Percentiles rank a stretch among this genome's conserved stretches.
Evolutionary conservation across 2,329 filamentous ascomycete species (phyloP).

Genomic region (Pezicula neosporulosa): DNA sequence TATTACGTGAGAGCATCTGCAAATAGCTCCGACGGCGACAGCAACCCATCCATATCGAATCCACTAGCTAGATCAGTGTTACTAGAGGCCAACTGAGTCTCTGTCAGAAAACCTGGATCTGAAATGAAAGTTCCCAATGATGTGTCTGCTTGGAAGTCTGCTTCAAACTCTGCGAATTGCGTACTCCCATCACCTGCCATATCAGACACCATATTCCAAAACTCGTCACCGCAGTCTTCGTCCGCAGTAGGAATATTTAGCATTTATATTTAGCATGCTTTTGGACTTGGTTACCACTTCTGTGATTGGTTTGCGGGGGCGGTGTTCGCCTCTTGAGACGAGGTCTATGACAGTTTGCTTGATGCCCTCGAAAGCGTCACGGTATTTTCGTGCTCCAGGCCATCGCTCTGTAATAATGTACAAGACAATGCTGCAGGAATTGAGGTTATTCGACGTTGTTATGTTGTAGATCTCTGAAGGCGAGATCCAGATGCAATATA

Average conservation of each 20-base stretch:
- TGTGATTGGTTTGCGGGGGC: background rate
- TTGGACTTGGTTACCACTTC: background rate
- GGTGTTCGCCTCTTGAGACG: background rate
- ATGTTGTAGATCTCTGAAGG: slow-evolving; percentile 1
- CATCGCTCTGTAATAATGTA: slow-evolving; percentile 3
- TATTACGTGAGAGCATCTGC: slow-evolving; percentile 35
- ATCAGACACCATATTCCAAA: background rate
- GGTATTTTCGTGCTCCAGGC: slow-evolving; percentile 2
- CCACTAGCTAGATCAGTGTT: background rate
- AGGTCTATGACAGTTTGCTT: slow-evolving; percentile 1
- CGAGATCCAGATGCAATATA: slow-evolving; percentile 3
- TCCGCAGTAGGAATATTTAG: background rate
- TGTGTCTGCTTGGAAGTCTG: background rate
- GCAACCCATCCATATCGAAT: background rate
- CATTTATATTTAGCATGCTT: background rate
- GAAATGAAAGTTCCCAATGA: background rate
- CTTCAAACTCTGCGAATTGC: background rate
- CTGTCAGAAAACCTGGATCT: background rate
- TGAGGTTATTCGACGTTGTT: slow-evolving; percentile 1
- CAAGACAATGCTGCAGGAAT: slow-evolving; percentile 1
- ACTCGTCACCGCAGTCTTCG: background rate
- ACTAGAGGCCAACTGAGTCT: background rate
- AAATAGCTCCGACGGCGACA: slow-evolving; percentile 55
- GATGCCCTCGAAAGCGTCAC: slow-evolving; percentile 2
- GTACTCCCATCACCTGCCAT: background rate